Base-by-base conservation (phyloP, 1,284 basidiomycete genomes). In the Sanghuangporus baumii region DNA sequence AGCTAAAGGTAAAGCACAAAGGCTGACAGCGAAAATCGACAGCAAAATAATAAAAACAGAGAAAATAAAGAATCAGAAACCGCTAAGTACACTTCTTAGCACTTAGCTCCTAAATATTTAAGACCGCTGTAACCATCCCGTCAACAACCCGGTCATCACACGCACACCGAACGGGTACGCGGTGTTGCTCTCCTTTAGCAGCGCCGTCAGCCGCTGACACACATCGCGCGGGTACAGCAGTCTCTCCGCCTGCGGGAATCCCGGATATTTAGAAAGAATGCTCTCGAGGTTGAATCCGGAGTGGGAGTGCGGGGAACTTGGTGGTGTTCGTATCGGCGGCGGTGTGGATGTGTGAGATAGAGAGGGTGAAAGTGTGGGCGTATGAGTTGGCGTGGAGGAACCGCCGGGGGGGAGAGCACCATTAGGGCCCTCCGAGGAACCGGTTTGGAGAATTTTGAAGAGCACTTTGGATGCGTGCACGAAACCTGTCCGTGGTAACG, bases 191-290 rank as follows among this genome's bases (percentile, higher is more conserved):
- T 92, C 88, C 71, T 79, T 85, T 66, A 93, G 75, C 63, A 89
- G 68, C 7, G 75, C 80, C 0, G 85, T 87, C 20, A 93, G 71
- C 55, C 86, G 82, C 26, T 81, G 81, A 71, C 91, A 93, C 8
- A 89, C 78, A 50, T 84, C 77, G 75, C 88, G 83, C 0, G 91
- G 89, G 68, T 93, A 93, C 59, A 81, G 85, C 8, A 93, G 76
- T 67, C 88, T 84, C 73, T 93, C 91, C n/a, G 90, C 88, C 72
- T 91, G 89, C 9, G 88, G 86, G 73, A 93, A 92, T 18, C 88
- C 88, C 36, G 89, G 89, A 72, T 89, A 88, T 67, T 79, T 84
- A 66, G 82, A 76, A 63, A 89, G 68, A 38, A 86, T 76, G 40
- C 86, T 88, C 58, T 59, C 62, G 55, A 48, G 48, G 47, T 56